A percentile compares a stretch with the other conserved stretches of the same genome.
phyloP scores from a whole-genome alignment of 192 early-diverging fungal species.

The Coemansia biformis region DNA sequence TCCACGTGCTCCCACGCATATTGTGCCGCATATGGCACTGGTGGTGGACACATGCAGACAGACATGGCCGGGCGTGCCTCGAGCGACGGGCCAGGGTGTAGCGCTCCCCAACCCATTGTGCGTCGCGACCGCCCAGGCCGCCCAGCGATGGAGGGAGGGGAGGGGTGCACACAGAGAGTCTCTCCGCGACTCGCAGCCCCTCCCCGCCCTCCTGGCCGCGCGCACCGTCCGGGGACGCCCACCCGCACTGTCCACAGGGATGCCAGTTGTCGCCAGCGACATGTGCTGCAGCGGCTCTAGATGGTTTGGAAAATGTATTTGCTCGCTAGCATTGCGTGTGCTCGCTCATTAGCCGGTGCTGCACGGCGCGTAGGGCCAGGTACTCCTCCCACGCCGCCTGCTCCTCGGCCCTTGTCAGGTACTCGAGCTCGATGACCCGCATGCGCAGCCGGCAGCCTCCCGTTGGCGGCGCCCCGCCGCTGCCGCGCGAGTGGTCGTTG shows the following conservation, averaged over 20 bases:
- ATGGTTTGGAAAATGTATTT: no score
- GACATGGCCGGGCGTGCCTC: no score
- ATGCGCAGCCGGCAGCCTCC: constrained; percentile 8
- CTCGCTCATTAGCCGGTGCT: constrained; percentile 33
- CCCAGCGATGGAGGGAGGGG: constrained; percentile 5
- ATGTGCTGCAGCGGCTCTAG: no score
- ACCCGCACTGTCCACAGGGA: not conserved
- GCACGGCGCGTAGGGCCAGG: constrained; percentile 33
- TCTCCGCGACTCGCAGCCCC: no score
- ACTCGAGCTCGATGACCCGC: constrained; percentile 22
- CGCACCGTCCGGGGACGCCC: not conserved
- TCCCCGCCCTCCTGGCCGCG: not conserved
- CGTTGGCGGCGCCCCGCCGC: not conserved
- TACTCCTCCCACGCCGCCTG: constrained; percentile 49
- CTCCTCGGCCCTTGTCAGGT: constrained; percentile 35
- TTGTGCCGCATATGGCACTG: no score
- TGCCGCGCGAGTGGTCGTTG: not conserved
- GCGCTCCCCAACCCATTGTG: no score
- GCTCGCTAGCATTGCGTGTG: not conserved
- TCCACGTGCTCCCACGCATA: no score
- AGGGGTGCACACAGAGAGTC: not conserved
- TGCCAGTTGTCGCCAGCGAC: not conserved
- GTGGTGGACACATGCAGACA: no score
- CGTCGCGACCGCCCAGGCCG: not conserved
- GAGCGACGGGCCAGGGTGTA: no score